A percentile compares a stretch with the other conserved stretches of the same genome.
These are phyloP conservation scores for Fraxinus nigra DNA, from an alignment of 305 asterid species.

Conservation along the genomic window DNA sequence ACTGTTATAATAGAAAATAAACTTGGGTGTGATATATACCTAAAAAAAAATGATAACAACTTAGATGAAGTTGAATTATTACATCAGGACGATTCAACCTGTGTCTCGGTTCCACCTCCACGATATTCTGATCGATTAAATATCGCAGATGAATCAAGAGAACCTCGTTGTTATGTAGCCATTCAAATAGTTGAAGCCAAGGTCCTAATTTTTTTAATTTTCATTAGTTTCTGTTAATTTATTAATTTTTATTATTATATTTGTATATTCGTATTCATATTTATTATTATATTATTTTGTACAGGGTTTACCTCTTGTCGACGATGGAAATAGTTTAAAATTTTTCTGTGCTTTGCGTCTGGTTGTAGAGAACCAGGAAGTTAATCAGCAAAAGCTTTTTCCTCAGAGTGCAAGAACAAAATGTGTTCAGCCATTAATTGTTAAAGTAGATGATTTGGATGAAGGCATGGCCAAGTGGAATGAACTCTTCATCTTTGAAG, in stretches of 20 bases:
- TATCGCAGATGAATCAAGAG: constrained; percentile 82
- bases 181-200: constrained; percentile 87
- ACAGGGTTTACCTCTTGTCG: constrained; percentile 88
- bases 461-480: constrained; percentile 95
- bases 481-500: constrained; percentile 97
- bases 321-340: constrained; percentile 93
- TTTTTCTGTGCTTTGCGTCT: constrained; percentile 95
- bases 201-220: constrained; percentile 42
- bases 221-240: constrained; percentile 11
- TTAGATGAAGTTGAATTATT: constrained; percentile 50
- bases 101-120: constrained; percentile 89
- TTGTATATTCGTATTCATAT: background rate
- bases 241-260: background rate
- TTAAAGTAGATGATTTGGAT: constrained; percentile 41
- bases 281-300: constrained; percentile 26
- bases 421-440: constrained; percentile 76
- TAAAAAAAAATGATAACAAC: constrained; percentile 59
- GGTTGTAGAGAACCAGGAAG: constrained; percentile 89
- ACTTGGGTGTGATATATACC: constrained; percentile 89
- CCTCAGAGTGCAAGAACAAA: constrained; percentile 99
- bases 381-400: constrained; percentile 85
- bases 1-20: constrained; percentile 79
- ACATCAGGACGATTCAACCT: constrained; percentile 48
- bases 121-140: constrained; percentile 91
- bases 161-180: constrained; percentile 80